Conservation (phyloP, 257 asterid genomes). For the Salvia rosmarinus region DNA sequence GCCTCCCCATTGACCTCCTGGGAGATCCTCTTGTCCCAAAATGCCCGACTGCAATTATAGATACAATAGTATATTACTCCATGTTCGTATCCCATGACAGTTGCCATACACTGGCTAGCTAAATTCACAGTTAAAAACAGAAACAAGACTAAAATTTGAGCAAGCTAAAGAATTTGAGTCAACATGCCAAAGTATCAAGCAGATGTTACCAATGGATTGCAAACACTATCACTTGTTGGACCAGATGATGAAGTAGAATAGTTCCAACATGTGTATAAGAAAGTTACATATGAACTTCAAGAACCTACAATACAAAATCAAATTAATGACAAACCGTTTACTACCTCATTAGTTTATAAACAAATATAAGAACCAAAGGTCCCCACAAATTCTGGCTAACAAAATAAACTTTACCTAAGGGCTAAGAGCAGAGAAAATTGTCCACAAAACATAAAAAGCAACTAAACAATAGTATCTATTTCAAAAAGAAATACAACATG, state of each 20-base stretch:
- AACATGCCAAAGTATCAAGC: background rate
- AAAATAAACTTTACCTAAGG: too few species aligned
- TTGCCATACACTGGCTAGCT: background rate
- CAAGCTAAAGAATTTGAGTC: background rate
- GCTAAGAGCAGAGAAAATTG: too few species aligned
- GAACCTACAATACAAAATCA: too few species aligned
- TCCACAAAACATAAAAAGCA: background rate
- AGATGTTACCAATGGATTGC: background rate
- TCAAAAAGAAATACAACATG: background rate
- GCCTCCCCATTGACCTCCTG: slow-evolving; percentile 61
- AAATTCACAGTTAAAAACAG: background rate
- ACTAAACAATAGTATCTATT: background rate
- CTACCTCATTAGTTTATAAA: too few species aligned
- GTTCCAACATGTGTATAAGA: too few species aligned
- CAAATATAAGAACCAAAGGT: too few species aligned
- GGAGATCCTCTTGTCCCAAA: slow-evolving; percentile 60
- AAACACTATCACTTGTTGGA: background rate
- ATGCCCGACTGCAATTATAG: slow-evolving; percentile 44
- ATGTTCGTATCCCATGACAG: too few species aligned
- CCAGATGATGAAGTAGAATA: background rate
- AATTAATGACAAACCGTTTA: too few species aligned
- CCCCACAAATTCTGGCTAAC: too few species aligned
- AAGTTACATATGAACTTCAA: too few species aligned
- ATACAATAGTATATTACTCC: background rate
- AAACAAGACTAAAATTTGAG: background rate